These are phyloP conservation scores for Taxawa tesnikishii DNA, from an alignment of 2,329 filamentous ascomycete species.

Conservation along the genomic window DNA sequence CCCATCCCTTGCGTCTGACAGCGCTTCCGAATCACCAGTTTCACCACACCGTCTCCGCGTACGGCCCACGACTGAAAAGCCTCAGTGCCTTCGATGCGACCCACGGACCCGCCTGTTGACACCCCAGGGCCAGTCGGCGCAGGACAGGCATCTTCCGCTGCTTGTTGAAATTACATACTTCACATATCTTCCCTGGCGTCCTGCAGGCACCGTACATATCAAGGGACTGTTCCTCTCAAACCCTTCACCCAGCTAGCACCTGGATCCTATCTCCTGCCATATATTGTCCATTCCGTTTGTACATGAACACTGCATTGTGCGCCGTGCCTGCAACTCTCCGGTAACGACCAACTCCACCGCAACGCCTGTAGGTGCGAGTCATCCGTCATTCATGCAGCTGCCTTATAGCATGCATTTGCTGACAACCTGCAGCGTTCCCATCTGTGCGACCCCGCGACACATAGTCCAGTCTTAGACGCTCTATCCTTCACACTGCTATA, in stretches of 20 bases:
- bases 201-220: neutral
- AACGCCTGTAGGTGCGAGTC: neutral
- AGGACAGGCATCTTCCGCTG: neutral
- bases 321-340: neutral
- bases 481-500: too few relatives aligned
- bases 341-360: too few relatives aligned
- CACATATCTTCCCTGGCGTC: neutral
- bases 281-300: neutral
- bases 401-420: neutral
- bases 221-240: neutral
- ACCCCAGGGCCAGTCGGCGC: neutral
- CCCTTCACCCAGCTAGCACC: neutral
- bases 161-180: constrained; percentile 8
- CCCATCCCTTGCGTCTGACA: neutral
- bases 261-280: neutral
- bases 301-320: neutral
- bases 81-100: constrained; percentile 5
- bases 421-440: neutral
- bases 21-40: too few relatives aligned
- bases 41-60: constrained; percentile 1
- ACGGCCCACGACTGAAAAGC: neutral
- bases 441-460: neutral
- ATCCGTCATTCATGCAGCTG: neutral
- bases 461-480: too few relatives aligned
- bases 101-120: constrained; percentile 2